Percentiles rank a stretch among this genome's conserved stretches.
Evolutionary conservation across 2,329 filamentous ascomycete genomes (phyloP).

Genomic region (Sclerotinia spermophila): DNA sequence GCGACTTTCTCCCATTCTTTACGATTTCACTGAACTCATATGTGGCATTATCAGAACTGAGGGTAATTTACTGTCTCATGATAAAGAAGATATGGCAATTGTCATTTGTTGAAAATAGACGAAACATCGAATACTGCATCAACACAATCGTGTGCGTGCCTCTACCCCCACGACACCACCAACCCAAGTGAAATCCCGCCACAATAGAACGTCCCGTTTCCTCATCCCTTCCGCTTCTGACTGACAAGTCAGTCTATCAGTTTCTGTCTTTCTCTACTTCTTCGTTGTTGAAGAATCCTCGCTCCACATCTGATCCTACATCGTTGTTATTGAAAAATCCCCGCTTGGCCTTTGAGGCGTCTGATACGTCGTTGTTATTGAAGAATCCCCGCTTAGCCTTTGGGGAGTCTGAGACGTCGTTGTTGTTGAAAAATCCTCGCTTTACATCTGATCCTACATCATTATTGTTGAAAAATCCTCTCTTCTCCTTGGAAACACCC

Average conservation of each 20-base stretch:
- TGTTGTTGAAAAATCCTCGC: neutral
- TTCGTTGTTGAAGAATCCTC: neutral
- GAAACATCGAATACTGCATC: neutral
- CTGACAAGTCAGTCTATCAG: neutral
- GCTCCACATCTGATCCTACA: neutral
- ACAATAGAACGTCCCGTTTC: neutral
- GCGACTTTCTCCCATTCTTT: neutral
- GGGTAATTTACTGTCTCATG: neutral
- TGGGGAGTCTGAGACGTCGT: neutral
- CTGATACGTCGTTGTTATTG: neutral
- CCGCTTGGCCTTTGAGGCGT: neutral
- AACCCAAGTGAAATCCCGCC: no score
- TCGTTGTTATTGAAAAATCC: neutral
- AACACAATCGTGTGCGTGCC: neutral
- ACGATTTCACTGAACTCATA: neutral
- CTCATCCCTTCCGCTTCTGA: neutral
- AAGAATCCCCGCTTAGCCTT: neutral
- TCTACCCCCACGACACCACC: neutral
- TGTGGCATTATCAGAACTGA: neutral
- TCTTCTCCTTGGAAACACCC: no score
- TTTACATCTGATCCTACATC: neutral
- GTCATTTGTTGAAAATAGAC: constrained; percentile 2
- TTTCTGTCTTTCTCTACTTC: neutral
- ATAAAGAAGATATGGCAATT: neutral
- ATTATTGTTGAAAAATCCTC: neutral